Evolutionary conservation across 2,329 filamentous ascomycete species (phyloP), one percentile per base, ranked within the genome.

Genomic region (Colletotrichum acutatum): DNA sequence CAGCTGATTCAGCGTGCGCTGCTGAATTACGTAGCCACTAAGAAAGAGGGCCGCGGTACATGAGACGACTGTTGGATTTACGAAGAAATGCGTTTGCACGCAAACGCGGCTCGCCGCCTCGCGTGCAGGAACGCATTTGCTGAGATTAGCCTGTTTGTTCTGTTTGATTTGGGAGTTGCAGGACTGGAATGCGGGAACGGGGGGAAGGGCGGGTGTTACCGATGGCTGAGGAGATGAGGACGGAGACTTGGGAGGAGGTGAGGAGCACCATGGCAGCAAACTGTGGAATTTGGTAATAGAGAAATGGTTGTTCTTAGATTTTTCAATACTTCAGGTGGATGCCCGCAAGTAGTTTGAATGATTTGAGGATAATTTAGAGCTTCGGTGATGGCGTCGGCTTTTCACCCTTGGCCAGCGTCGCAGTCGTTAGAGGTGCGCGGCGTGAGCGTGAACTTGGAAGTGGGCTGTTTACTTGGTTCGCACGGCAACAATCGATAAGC

Each of bases 11-110:
- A 98, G 90, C 0, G 95, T 97, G 77, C 94, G 91, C 82, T 98
- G 95, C 79, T 98, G 95, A 66, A 98, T 88, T 3, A 92, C 89
- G 81, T 97, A 98, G 78, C 95, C 95, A 64, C 94, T 95, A 37
- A 98, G 87, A 82, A 98, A 98, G 30, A 98, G 90, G 5, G 95
- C 90, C 49, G 92, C 82, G 3, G 95, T 97, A 83, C 94, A 98
- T 30, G 94, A 81, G 75, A 94, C 85, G 72, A 98, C 93, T 92
- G 71, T 34, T 49, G 32, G 11, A 22, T 68, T 54, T 34, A 54
- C 58, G 26, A 56, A 61, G 37, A 26, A 14, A 30, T 16, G 64
- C 66, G 61, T 66, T 57, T 61, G 60, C 66, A 26, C 32, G 24
- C 62, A 57, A 65, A 64, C 56, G 66, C 66, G 69, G 52, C 19